These are phyloP conservation scores for Pleoardoris graminearum DNA, from an alignment of 2,329 filamentous ascomycete genomes.

Conservation along the genomic window DNA sequence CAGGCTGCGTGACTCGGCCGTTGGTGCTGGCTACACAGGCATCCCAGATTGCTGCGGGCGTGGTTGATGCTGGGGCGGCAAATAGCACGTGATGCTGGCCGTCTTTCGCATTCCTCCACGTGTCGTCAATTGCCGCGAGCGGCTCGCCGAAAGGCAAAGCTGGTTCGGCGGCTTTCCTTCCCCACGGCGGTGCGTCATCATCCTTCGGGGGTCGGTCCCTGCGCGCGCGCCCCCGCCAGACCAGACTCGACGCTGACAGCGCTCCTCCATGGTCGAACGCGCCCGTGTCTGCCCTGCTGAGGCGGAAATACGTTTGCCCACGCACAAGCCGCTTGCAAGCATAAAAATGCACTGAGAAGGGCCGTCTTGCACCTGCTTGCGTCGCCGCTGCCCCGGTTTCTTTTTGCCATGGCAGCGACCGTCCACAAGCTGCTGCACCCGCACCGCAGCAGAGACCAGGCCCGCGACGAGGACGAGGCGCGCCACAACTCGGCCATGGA, in stretches of 20 bases:
- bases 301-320: conserved; percentile 13
- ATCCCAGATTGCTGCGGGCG: background rate
- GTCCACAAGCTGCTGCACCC: conserved; percentile 45
- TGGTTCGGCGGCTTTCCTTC: background rate
- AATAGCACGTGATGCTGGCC: background rate
- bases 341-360: conserved; percentile 22
- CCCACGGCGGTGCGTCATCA: conserved; percentile 33
- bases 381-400: conserved; percentile 19
- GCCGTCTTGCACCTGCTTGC: background rate
- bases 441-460: conserved; percentile 36
- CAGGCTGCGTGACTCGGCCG: background rate
- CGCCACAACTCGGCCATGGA: conserved; percentile 42
- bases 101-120: background rate
- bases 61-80: background rate
- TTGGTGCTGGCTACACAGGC: background rate
- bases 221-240: conserved; percentile 4
- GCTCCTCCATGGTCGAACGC: background rate
- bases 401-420: conserved; percentile 40
- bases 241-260: conserved; percentile 13
- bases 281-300: conserved; percentile 10
- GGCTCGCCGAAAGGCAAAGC: background rate
- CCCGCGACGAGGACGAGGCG: conserved; percentile 28
- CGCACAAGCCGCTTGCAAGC: conserved; percentile 9
- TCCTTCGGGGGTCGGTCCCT: background rate
- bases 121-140: background rate